phyloP scores from a whole-genome alignment of 208 protist genomes.

The Leishmania tarentolae region DNA sequence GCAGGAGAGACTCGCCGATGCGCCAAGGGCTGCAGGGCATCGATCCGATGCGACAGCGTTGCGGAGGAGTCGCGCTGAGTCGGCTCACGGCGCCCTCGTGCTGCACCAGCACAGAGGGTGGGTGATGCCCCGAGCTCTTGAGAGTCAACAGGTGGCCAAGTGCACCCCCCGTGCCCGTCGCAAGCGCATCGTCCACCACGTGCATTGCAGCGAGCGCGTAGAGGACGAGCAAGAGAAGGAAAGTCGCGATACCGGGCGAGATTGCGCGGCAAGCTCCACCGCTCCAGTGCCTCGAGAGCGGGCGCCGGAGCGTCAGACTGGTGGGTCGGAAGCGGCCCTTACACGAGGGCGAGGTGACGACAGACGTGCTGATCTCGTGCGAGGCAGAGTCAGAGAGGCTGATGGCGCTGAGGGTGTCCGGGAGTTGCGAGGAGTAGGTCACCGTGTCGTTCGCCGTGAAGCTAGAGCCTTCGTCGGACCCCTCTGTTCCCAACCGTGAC shows the following conservation, averaged over 20 bases:
- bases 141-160: background rate
- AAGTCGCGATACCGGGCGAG: background rate
- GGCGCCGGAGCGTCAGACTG: background rate
- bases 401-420: background rate
- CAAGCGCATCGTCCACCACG: background rate
- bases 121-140: background rate
- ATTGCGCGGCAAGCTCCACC: background rate
- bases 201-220: background rate
- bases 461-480: background rate
- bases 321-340: background rate
- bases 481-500: background rate
- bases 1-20: slow-evolving; percentile 1
- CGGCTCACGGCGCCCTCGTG: background rate
- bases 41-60: no score
- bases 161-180: background rate
- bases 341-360: no score
- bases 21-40: no score
- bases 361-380: background rate
- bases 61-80: background rate
- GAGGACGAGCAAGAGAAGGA: background rate
- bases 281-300: background rate
- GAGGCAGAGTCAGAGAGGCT: background rate
- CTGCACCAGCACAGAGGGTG: slow-evolving; percentile 13
- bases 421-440: no score
- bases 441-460: background rate